A percentile compares a stretch with the other conserved stretches of the same genome.
These are phyloP conservation scores for Arthrobotrys megalospora DNA, from an alignment of 2,329 filamentous ascomycete species.

Conservation along the genomic window DNA sequence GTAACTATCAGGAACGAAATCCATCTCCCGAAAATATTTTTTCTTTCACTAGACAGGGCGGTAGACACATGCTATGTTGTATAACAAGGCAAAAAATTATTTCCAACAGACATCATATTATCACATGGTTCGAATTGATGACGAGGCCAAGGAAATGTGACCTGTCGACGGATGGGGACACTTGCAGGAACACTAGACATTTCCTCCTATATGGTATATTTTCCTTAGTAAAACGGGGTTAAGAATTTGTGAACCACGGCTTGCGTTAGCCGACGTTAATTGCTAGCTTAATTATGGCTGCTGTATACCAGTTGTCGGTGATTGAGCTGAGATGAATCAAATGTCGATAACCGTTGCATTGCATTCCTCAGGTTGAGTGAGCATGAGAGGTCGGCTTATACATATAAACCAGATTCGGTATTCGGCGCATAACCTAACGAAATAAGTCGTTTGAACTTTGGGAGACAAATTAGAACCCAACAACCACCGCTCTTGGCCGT, in stretches of 20 bases:
- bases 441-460: slow-evolving; percentile 1
- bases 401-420: slow-evolving; percentile 2
- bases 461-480: background rate
- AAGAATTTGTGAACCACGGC: background rate
- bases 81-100: slow-evolving; percentile 12
- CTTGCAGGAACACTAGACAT: slow-evolving; percentile 14
- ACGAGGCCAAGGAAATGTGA: slow-evolving; percentile 36
- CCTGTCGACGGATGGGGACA: slow-evolving; percentile 29
- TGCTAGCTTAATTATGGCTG: background rate
- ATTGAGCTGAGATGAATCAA: slow-evolving; percentile 15
- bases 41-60: background rate
- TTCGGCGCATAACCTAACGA: background rate
- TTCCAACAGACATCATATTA: slow-evolving; percentile 7
- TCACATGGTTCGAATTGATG: slow-evolving; percentile 7
- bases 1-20: background rate
- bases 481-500: slow-evolving; percentile 13
- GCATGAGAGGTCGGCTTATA: background rate
- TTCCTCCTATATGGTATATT: slow-evolving; percentile 12
- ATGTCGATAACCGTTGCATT: background rate
- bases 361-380: background rate
- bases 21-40: background rate
- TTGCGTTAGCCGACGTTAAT: slow-evolving; percentile 1
- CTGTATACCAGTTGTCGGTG: background rate
- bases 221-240: slow-evolving; percentile 23
- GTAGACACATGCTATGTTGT: background rate